Evolutionary conservation across 2,329 filamentous ascomycete genomes (phyloP).

Genomic region (Catunica adiposa): DNA sequence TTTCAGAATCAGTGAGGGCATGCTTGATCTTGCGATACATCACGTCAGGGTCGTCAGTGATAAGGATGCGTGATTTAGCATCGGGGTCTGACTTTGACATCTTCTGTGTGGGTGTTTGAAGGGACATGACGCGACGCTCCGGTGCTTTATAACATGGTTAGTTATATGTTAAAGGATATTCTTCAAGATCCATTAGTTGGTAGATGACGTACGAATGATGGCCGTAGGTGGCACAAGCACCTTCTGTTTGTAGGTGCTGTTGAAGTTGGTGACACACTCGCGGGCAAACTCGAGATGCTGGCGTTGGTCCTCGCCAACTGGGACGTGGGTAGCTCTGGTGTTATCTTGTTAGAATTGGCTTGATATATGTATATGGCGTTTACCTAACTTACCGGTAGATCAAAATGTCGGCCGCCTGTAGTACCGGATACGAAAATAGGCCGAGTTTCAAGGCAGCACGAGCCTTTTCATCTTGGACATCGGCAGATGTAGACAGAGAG

Average conservation of each 20-base stretch:
- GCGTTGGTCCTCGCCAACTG: conserved; percentile 85
- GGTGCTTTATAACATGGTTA: conserved; percentile 37
- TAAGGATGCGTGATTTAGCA: conserved; percentile 59
- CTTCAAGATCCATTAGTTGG: too few relatives aligned
- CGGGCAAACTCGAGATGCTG: conserved; percentile 91
- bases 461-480: conserved; percentile 39
- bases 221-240: conserved; percentile 50
- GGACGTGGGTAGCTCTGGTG: conserved; percentile 69
- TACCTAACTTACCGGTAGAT: conserved; percentile 48
- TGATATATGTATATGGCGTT: too few relatives aligned
- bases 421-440: conserved; percentile 86
- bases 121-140: conserved; percentile 75
- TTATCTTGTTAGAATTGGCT: neutral
- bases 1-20: conserved; percentile 60
- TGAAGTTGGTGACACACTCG: conserved; percentile 75
- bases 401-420: conserved; percentile 88
- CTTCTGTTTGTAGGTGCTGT: conserved; percentile 48
- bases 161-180: too few relatives aligned
- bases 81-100: conserved; percentile 85
- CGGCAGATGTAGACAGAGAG: conserved; percentile 40
- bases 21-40: conserved; percentile 54
- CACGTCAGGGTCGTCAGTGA: conserved; percentile 51
- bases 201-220: conserved; percentile 44
- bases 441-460: conserved; percentile 60
- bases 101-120: conserved; percentile 60